Percentiles rank a stretch among this genome's conserved stretches.
phyloP scores from a whole-genome alignment of 1,284 basidiomycete genomes.

The Dichomitus squalens region DNA sequence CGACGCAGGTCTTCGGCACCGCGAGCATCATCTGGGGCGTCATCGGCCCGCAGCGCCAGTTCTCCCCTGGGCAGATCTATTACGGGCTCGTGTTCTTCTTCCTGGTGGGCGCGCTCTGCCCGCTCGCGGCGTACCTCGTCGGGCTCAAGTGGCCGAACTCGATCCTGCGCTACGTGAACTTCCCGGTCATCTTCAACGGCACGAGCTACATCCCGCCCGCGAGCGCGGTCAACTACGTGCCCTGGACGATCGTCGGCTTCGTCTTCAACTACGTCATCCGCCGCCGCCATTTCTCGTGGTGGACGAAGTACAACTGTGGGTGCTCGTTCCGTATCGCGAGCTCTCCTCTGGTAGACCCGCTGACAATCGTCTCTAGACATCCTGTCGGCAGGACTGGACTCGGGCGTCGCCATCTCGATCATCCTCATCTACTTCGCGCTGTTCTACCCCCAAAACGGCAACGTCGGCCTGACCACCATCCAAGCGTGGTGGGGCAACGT shows the following conservation, averaged over 20 bases:
- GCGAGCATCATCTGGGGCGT: constrained; percentile 41
- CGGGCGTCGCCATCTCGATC: constrained; percentile 46
- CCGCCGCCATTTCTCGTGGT: constrained; percentile 44
- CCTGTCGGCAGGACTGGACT: constrained; percentile 53
- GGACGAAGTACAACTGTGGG: constrained; percentile 52
- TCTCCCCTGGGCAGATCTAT: constrained; percentile 44
- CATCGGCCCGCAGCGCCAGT: constrained; percentile 44
- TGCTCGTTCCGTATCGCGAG: constrained; percentile 4
- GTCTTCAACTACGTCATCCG: constrained; percentile 49
- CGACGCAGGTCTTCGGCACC: constrained; percentile 37
- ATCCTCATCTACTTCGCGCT: constrained; percentile 53
- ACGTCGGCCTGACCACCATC: constrained; percentile 41
- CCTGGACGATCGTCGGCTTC: constrained; percentile 42
- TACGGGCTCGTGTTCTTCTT: constrained; percentile 47
- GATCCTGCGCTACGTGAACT: constrained; percentile 75
- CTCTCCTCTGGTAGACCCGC: too few relatives aligned
- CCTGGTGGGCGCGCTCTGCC: constrained; percentile 46
- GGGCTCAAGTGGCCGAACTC: constrained; percentile 42
- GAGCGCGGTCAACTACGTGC: constrained; percentile 45
- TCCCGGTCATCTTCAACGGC: constrained; percentile 51
- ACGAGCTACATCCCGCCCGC: constrained; percentile 42
- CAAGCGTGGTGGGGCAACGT: constrained; percentile 47
- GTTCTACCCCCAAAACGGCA: constrained; percentile 45
- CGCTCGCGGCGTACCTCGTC: constrained; percentile 40
- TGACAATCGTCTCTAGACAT: constrained; percentile 36